Evolutionary conservation across 2,329 filamentous ascomycete genomes (phyloP).

Genomic region (Fusarium subglutinans): DNA sequence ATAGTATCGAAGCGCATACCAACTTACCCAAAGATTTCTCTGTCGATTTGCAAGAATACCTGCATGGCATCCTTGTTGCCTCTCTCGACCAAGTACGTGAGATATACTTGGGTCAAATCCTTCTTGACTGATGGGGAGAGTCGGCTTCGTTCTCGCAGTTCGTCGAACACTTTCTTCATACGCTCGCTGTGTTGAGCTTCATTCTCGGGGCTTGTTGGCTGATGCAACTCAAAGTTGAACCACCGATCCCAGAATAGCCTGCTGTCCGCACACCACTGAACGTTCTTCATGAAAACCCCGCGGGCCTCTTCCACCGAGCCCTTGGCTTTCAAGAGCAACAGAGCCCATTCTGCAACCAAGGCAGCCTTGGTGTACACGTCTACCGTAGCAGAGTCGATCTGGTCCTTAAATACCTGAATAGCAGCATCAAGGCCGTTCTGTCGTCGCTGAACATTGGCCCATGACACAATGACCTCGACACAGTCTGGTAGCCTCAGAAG

Average conservation of each 20-base stretch:
- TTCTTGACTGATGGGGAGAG: conserved; percentile 74
- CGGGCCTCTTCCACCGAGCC: conserved; percentile 83
- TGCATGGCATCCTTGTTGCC: conserved; percentile 86
- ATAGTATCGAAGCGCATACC: background rate
- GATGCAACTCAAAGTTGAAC: conserved; percentile 87
- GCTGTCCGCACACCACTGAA: conserved; percentile 86
- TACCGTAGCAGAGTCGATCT: conserved; percentile 77
- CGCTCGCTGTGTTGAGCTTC: conserved; percentile 74
- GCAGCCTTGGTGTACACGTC: conserved; percentile 86
- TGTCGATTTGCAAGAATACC: conserved; percentile 84
- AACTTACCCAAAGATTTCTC: conserved; percentile 83
- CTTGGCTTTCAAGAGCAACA: conserved; percentile 87
- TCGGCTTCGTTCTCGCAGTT: conserved; percentile 77
- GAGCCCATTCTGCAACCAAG: conserved; percentile 88
- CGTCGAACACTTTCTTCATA: conserved; percentile 83
- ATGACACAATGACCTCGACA: conserved; percentile 86
- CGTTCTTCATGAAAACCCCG: conserved; percentile 82
- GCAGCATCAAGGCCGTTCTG: conserved; percentile 86
- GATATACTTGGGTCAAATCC: conserved; percentile 80
- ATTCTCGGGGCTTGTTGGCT: conserved; percentile 73
- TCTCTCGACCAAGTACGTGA: conserved; percentile 83
- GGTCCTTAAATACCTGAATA: conserved; percentile 81
- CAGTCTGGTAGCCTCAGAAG: conserved; percentile 80
- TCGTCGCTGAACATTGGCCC: conserved; percentile 86
- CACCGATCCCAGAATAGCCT: conserved; percentile 90